Percentiles rank a stretch among this genome's conserved stretches.
Conservation (phyloP, 2,329 filamentous ascomycete species). For the Endoconidiophora laricicola region DNA sequence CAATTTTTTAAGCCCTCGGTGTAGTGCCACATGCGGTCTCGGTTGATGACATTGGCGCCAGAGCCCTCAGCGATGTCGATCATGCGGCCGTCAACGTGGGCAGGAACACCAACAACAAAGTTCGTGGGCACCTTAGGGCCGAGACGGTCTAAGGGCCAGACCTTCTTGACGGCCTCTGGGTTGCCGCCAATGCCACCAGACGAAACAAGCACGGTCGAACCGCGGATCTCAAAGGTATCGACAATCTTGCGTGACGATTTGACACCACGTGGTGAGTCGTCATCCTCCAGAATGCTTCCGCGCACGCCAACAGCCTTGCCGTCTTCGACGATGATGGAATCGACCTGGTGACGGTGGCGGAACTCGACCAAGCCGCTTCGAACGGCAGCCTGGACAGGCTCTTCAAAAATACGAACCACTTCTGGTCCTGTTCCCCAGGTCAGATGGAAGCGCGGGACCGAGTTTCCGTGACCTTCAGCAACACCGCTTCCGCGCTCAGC, state of each 20-base stretch:
- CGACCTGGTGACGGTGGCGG: constrained; percentile 38
- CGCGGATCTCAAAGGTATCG: constrained; percentile 35
- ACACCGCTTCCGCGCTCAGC: constrained; percentile 41
- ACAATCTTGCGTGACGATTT: constrained; percentile 32
- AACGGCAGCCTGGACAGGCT: constrained; percentile 36
- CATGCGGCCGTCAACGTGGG: constrained; percentile 49
- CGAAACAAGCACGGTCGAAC: constrained; percentile 35
- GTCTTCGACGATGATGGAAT: constrained; percentile 37
- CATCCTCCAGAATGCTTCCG: constrained; percentile 35
- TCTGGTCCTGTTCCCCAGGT: constrained; percentile 46
- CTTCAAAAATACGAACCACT: constrained; percentile 38
- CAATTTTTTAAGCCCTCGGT: constrained; percentile 46
- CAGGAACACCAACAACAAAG: constrained; percentile 44
- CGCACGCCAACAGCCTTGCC: constrained; percentile 36
- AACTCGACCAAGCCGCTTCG: constrained; percentile 37
- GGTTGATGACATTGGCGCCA: constrained; percentile 40
- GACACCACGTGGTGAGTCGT: constrained; percentile 33
- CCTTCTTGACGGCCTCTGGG: constrained; percentile 39
- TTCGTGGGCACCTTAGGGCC: constrained; percentile 37
- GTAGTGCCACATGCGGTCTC: constrained; percentile 51
- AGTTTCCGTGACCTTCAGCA: constrained; percentile 43
- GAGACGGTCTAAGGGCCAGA: constrained; percentile 40
- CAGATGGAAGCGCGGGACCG: constrained; percentile 45
- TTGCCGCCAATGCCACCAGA: constrained; percentile 46
- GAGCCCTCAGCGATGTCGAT: constrained; percentile 35